phyloP scores from a whole-genome alignment of 768 basidiomycete genomes.

The Podaxis sp. region DNA sequence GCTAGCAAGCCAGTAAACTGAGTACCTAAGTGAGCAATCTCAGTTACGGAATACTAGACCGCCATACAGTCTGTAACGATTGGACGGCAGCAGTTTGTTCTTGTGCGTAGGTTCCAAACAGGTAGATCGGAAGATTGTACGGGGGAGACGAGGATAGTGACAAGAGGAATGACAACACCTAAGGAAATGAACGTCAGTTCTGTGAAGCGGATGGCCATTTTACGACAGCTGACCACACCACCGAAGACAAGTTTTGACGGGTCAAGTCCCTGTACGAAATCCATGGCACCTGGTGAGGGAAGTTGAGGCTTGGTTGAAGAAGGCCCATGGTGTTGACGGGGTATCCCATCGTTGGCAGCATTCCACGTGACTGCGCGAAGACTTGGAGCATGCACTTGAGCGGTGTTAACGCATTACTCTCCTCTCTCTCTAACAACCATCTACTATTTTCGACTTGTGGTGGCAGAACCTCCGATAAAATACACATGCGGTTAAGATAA shows the following conservation, averaged over 20 bases:
- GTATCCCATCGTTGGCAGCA: neutral
- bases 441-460: neutral
- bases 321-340: neutral
- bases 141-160: slow-evolving; percentile 55
- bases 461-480: neutral
- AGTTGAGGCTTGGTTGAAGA: slow-evolving; percentile 1
- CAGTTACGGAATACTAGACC: neutral
- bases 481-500: slow-evolving; percentile 10
- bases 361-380: neutral
- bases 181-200: neutral
- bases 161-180: slow-evolving; percentile 63
- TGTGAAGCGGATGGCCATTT: neutral
- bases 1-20: slow-evolving; percentile 69
- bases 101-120: slow-evolving; percentile 74
- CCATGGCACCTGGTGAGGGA: slow-evolving; percentile 35
- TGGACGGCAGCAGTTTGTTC: slow-evolving; percentile 65
- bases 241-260: slow-evolving; percentile 65
- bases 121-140: slow-evolving; percentile 82
- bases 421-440: neutral
- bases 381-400: neutral
- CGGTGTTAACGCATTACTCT: neutral
- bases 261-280: slow-evolving; percentile 71
- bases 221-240: slow-evolving; percentile 49
- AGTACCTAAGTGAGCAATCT: slow-evolving; percentile 3
- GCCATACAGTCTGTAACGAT: slow-evolving; percentile 61